Conservation (phyloP, 2,329 filamentous ascomycete genomes). For the Alternaria novae-zelandiae region DNA sequence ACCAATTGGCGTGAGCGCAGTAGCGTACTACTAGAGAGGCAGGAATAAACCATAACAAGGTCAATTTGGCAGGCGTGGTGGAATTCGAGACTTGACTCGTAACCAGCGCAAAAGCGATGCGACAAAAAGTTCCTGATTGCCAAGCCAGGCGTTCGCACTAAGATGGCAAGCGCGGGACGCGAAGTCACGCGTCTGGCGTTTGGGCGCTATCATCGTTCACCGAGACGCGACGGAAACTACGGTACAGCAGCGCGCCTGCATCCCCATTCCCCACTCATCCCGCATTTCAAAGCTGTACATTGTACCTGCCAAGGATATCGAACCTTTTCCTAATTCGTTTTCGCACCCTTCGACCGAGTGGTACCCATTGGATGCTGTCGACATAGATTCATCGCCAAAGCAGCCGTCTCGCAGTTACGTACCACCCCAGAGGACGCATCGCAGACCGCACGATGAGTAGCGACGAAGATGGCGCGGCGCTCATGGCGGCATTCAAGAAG, state of each 20-base stretch:
- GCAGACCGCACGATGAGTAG: slow-evolving; percentile 27
- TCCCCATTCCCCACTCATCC: background rate
- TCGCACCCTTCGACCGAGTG: background rate
- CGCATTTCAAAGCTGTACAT: background rate
- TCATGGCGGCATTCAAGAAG: slow-evolving; percentile 40
- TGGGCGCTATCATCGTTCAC: background rate
- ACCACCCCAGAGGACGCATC: background rate
- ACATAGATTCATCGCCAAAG: background rate
- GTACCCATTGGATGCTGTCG: background rate
- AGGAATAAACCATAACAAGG: slow-evolving; percentile 30
- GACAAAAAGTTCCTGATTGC: slow-evolving; percentile 10
- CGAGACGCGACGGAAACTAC: background rate
- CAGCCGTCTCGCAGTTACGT: background rate
- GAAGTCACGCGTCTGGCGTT: slow-evolving; percentile 18
- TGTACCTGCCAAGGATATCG: background rate
- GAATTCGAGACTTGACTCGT: background rate
- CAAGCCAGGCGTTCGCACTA: slow-evolving; percentile 11
- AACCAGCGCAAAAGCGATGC: background rate
- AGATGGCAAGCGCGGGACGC: slow-evolving; percentile 6
- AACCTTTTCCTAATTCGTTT: background rate
- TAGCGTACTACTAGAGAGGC: slow-evolving; percentile 21
- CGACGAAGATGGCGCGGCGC: slow-evolving; percentile 28
- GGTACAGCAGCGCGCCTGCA: background rate
- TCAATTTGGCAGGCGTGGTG: background rate
- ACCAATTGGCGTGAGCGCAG: slow-evolving; percentile 18